Base-by-base conservation (phyloP, 1,284 basidiomycete species). In the Afroboletus lepidellus region DNA sequence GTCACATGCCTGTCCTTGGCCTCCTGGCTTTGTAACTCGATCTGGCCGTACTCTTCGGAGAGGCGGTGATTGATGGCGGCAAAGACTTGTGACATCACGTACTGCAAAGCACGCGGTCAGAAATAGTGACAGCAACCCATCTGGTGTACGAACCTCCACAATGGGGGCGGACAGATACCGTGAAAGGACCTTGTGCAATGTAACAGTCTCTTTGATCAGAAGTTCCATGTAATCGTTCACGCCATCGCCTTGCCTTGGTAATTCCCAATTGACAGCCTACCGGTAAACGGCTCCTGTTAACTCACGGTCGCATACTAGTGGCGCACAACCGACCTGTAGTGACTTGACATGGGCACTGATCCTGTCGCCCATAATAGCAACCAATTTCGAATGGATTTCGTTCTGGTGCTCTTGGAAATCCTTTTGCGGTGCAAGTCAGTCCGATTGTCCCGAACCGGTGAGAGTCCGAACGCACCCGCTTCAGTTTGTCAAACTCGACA, bases 401-500 rank as follows among this genome's bases (percentile, higher is more conserved):
- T 95, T 93, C 73, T 99, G 97, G 72, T 99, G 96, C 70, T 99
- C 96, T 79, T 98, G 94, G 68, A 92, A 98, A 71, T 99, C 97
- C 88, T 93, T 57, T 50, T 41, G n/a, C 29, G 36, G 8, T 53
- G 18, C 33, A 23, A 23, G 39, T 70, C 33, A 67, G 52, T 41
- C 46, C n/a, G 34, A 44, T 49, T 44, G 21, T 33, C 49, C 41
- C 41, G 38, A 23, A 34, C 41, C 21, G 36, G 50, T 41, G 30
- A 43, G 48, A 50, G 52, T 47, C 54, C 30, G 33, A 30, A 75
- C 87, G 58, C 60, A 91, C 90, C 72, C 96, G 80, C 74, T 95
- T 98, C 53, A 99, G 81, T 76, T 97, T 98, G 75, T 99, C 97
- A 69, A 99, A 99, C 72, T 99, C 96, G 27, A 94, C 84, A 37